Percentiles rank a stretch among this genome's conserved stretches.
These are phyloP conservation scores for Pseudogymnoascus sp. DNA, from an alignment of 2,329 filamentous ascomycete genomes.

Conservation along the genomic window DNA sequence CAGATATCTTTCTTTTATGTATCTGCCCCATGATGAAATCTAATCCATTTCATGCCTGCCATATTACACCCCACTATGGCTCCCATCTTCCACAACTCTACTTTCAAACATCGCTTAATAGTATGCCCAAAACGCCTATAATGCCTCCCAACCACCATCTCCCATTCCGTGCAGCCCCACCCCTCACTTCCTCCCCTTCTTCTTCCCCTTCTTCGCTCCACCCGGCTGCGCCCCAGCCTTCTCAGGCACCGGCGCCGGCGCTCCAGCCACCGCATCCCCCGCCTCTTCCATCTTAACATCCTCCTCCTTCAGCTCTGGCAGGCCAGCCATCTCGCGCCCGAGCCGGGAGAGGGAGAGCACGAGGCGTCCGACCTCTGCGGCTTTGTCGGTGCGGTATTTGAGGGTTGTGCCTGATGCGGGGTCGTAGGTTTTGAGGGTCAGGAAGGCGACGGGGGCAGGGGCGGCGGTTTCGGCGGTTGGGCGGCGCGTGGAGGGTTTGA, in stretches of 20 bases:
- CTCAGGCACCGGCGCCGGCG: conserved; percentile 31
- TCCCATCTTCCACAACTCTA: neutral
- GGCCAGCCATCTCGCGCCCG: conserved; percentile 59
- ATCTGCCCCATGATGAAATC: neutral
- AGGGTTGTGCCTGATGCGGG: conserved; percentile 72
- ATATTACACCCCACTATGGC: neutral
- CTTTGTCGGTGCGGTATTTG: conserved; percentile 88
- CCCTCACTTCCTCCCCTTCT: conserved; percentile 61
- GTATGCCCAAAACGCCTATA: conserved; percentile 6
- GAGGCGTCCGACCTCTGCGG: conserved; percentile 78
- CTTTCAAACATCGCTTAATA: conserved; percentile 1
- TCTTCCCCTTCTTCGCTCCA: conserved; percentile 58
- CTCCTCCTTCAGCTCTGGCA: conserved; percentile 36
- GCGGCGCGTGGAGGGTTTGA: conserved; percentile 40
- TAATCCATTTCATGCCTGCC: neutral
- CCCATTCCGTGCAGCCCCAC: neutral
- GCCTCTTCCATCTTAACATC: conserved; percentile 33
- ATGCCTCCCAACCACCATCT: neutral
- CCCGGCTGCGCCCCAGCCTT: conserved; percentile 29
- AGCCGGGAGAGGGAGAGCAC: conserved; percentile 68
- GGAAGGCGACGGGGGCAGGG: conserved; percentile 53
- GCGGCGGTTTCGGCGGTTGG: conserved; percentile 19
- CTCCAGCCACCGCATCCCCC: conserved; percentile 30
- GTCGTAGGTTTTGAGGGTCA: conserved; percentile 87
- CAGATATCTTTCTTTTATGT: neutral